Evolutionary conservation across 192 early-diverging fungal species (phyloP), one percentile per base, ranked within the genome.

Genomic region (Rhizophagus sp.): DNA sequence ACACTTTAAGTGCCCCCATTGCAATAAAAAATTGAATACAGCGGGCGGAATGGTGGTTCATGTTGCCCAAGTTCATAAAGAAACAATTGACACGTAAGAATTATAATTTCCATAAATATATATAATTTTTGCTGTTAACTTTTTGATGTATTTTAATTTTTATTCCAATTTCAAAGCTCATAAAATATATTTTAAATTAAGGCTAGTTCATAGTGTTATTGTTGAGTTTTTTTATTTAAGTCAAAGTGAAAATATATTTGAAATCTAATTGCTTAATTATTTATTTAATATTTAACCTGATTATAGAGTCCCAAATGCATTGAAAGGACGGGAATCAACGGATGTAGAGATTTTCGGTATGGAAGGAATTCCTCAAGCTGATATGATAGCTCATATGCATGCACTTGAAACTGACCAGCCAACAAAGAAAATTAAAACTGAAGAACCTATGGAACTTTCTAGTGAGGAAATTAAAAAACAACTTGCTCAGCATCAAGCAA

Each of bases 281-380:
- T 63, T 1, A 19, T 41, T 63, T n/a, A n/a, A 44, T 44, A 17
- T 77, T 44, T 19, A 25, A 8, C 12, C 41, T 25, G 57, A n/a
- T 49, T 78, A 36, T 36, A 96, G 94, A 73, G 95, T 98, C 9
- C 92, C 93, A 3, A 97, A 97, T 84, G 93, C 96, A 15, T 78
- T 97, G 25, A 87, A 91, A 47, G 96, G 96, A 27, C 90, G 96
- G 63, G 95, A 98, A 47, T 87, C 88, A 12, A 83, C 93, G n/a
- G 95, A 98, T 44, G 87, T 96, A 72, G 96, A 97, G 78, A 97
- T 98, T 65, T 97, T 97, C 83, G 97, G 96, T 33, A 98, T 96
- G 93, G 90, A 92, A 78, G 96, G 96, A 1, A 92, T 98, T 67
- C 97, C 97, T 25, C 87, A 88, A 39, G 90, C 89, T 49, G 97